Conservation (phyloP, 2,329 filamentous ascomycete species). For the Fusarium concolor region DNA sequence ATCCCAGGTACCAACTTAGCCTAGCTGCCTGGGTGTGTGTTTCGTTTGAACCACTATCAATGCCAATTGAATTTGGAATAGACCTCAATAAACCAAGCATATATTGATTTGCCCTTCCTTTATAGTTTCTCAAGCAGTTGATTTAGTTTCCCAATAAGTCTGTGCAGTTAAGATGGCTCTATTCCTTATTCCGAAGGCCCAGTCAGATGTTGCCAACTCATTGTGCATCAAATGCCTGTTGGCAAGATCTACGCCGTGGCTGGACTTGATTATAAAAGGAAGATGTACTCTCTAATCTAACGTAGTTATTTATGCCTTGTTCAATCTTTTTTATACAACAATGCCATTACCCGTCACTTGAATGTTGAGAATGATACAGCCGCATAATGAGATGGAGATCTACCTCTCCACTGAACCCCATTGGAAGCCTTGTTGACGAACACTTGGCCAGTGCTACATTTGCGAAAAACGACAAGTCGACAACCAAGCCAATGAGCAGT, state of each 20-base stretch:
- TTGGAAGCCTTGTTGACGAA: conserved; percentile 38
- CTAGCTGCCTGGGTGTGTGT: too few species aligned
- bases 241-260: conserved; percentile 30
- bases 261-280: conserved; percentile 40
- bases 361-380: background rate
- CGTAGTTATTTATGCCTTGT: background rate
- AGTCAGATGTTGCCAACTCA: conserved; percentile 46
- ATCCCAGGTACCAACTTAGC: background rate
- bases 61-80: background rate
- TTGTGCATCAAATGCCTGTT: conserved; percentile 43
- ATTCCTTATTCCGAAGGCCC: conserved; percentile 39
- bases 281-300: conserved; percentile 14
- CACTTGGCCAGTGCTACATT: conserved; percentile 46
- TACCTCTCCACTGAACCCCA: conserved; percentile 6
- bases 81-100: background rate
- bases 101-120: background rate
- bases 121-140: conserved; percentile 11
- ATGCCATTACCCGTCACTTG: background rate
- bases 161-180: background rate
- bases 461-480: conserved; percentile 41
- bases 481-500: conserved; percentile 29
- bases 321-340: background rate
- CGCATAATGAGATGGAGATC: conserved; percentile 4
- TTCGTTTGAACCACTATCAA: background rate
- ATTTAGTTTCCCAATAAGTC: background rate